Conservation (phyloP, 2,329 filamentous ascomycete species). For the Trichophyton equinum region DNA sequence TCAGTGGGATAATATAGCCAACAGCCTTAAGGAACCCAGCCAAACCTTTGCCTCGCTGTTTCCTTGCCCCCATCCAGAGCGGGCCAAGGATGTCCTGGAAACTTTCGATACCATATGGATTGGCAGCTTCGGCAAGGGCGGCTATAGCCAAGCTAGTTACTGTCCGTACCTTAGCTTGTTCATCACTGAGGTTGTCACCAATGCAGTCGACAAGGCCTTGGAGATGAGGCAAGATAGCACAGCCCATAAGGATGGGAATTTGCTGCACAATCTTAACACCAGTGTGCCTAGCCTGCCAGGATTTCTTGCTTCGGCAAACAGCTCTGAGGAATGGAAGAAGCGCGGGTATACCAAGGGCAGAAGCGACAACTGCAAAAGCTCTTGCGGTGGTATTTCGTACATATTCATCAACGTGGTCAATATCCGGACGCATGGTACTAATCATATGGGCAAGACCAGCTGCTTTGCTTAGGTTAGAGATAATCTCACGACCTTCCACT, state of each 20-base stretch:
- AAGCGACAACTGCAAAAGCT: slow-evolving; percentile 94
- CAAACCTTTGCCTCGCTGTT: slow-evolving; percentile 90
- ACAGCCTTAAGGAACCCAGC: slow-evolving; percentile 95
- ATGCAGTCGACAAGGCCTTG: slow-evolving; percentile 96
- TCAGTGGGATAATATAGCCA: slow-evolving; percentile 93
- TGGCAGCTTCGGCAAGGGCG: slow-evolving; percentile 86
- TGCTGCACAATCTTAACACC: slow-evolving; percentile 99
- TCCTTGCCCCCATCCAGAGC: slow-evolving; percentile 88
- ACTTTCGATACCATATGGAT: slow-evolving; percentile 97
- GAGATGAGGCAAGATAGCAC: slow-evolving; percentile 84
- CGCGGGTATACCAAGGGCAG: slow-evolving; percentile 87
- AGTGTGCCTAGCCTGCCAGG: slow-evolving; percentile 94
- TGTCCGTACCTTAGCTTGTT: slow-evolving; percentile 94
- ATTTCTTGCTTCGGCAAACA: slow-evolving; percentile 96
- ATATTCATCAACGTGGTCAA: slow-evolving; percentile 96
- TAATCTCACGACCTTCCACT: slow-evolving; percentile 96
- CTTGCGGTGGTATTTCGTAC: slow-evolving; percentile 94
- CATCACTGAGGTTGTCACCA: slow-evolving; percentile 86
- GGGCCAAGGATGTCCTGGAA: slow-evolving; percentile 97
- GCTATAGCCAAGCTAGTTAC: slow-evolving; percentile 92
- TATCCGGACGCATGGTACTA: slow-evolving; percentile 96
- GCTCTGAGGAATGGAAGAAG: slow-evolving; percentile 89
- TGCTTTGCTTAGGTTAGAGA: slow-evolving; percentile 93
- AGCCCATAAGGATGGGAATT: slow-evolving; percentile 97
- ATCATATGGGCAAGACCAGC: slow-evolving; percentile 98